phyloP scores from a whole-genome alignment of 306 rosid species.

The Cyclanthera cordifolia region DNA sequence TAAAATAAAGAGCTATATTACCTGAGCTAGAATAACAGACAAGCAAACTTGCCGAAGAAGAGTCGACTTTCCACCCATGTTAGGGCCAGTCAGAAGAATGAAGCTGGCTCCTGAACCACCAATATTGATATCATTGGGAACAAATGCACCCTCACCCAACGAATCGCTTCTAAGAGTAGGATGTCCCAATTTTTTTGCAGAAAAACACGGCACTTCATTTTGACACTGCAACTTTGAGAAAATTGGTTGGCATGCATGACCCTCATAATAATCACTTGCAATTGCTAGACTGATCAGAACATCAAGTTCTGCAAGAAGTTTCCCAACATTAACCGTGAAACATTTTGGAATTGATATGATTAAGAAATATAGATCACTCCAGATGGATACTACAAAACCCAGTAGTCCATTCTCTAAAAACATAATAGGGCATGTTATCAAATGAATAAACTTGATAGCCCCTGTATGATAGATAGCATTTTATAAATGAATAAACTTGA shows the following conservation, averaged over 20 bases:
- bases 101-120: conserved; percentile 74
- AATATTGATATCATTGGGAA: conserved; percentile 56
- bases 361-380: not conserved
- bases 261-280: conserved; percentile 74
- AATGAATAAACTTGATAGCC: not conserved
- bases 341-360: not conserved
- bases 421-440: not conserved
- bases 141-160: conserved; percentile 72
- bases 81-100: conserved; percentile 83
- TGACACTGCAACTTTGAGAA: conserved; percentile 33
- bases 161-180: no score
- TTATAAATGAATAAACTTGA: not conserved
- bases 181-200: conserved; percentile 76
- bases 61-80: conserved; percentile 99
- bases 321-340: conserved; percentile 23
- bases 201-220: conserved; percentile 43
- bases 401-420: not conserved
- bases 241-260: conserved; percentile 59
- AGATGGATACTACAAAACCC: not conserved
- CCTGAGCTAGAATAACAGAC: conserved; percentile 90
- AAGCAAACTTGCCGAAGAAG: conserved; percentile 96
- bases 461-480: not conserved
- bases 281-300: conserved; percentile 82
- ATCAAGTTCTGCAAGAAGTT: conserved; percentile 70
- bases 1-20: conserved; percentile 28